phyloP scores from a whole-genome alignment of 805 yeast genomes.

The Sporopachydermia lactativora region DNA sequence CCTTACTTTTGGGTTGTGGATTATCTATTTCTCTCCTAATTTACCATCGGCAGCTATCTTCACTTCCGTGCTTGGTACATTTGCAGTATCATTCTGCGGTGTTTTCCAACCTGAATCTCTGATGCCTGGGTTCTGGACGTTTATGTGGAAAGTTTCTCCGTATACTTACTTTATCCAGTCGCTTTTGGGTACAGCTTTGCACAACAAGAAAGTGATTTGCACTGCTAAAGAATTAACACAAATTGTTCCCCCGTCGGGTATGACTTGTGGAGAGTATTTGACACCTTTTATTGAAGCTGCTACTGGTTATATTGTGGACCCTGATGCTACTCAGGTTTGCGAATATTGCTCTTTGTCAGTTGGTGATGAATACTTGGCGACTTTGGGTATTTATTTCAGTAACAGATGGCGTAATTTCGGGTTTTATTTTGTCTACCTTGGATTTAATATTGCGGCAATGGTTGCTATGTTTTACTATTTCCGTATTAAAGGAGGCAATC shows the following conservation, averaged over 20 bases:
- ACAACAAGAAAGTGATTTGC: constrained; percentile 39
- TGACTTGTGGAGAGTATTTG: constrained; percentile 49
- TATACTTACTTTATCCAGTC: constrained; percentile 26
- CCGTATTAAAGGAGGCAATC: background rate
- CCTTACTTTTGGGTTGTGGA: constrained; percentile 4
- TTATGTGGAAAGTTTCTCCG: constrained; percentile 27
- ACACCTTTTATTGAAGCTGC: constrained; percentile 25
- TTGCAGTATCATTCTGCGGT: constrained; percentile 24
- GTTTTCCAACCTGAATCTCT: constrained; percentile 22
- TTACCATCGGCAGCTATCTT: constrained; percentile 39
- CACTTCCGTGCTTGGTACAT: constrained; percentile 23
- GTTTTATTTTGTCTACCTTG: background rate
- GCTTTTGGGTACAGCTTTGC: constrained; percentile 29
- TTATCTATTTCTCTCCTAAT: constrained; percentile 35
- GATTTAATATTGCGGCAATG: constrained; percentile 1
- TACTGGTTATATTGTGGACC: constrained; percentile 45
- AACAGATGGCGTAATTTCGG: constrained; percentile 2
- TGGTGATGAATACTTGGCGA: constrained; percentile 29
- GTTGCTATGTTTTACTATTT: background rate
- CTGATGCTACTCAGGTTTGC: constrained; percentile 29
- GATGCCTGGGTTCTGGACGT: constrained; percentile 32
- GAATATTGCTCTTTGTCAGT: constrained; percentile 24
- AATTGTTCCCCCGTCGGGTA: constrained; percentile 41
- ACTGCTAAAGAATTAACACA: constrained; percentile 31
- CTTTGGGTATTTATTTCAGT: constrained; percentile 28